Evolutionary conservation across 805 yeast species (phyloP).

Genomic region (Metschnikowia hibisci): DNA sequence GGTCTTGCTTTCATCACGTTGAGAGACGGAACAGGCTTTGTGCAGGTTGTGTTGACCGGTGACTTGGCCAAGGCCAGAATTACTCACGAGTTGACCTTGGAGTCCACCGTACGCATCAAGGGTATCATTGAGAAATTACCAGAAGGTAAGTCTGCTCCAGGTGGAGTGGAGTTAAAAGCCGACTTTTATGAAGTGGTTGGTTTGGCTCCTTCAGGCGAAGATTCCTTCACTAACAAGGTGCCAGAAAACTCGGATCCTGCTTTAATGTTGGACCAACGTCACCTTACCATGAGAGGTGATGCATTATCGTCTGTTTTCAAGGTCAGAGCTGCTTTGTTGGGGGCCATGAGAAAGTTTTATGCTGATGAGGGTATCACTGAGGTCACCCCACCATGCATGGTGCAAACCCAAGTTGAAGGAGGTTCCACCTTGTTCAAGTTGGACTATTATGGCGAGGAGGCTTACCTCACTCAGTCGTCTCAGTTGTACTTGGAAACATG

Average conservation of each 20-base stretch:
- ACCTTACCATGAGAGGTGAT: slow-evolving; percentile 94
- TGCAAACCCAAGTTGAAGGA: slow-evolving; percentile 99
- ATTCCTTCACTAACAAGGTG: slow-evolving; percentile 88
- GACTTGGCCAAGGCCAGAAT: slow-evolving; percentile 88
- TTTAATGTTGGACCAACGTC: slow-evolving; percentile 88
- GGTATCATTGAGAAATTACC: slow-evolving; percentile 84
- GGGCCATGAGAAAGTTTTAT: slow-evolving; percentile 71
- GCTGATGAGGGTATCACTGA: slow-evolving; percentile 73
- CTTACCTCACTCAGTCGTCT: slow-evolving; percentile 93
- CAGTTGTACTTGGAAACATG: slow-evolving; percentile 96
- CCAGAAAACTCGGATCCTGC: slow-evolving; percentile 95
- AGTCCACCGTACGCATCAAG: slow-evolving; percentile 73
- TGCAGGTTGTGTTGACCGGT: slow-evolving; percentile 85
- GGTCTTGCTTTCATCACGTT: slow-evolving; percentile 86
- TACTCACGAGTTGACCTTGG: slow-evolving; percentile 82
- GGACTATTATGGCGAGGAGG: slow-evolving; percentile 96
- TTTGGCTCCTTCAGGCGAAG: slow-evolving; percentile 94
- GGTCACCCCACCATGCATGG: slow-evolving; percentile 99
- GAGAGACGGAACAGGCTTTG: slow-evolving; percentile 91
- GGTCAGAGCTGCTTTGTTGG: slow-evolving; percentile 80
- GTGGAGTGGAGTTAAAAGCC: slow-evolving; percentile 89
- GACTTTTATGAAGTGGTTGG: slow-evolving; percentile 90
- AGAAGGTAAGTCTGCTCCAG: slow-evolving; percentile 96
- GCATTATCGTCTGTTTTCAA: slow-evolving; percentile 88
- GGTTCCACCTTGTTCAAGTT: slow-evolving; percentile 93